Base-by-base conservation (phyloP, 1,284 basidiomycete genomes). In the Fomitopsis palustris region DNA sequence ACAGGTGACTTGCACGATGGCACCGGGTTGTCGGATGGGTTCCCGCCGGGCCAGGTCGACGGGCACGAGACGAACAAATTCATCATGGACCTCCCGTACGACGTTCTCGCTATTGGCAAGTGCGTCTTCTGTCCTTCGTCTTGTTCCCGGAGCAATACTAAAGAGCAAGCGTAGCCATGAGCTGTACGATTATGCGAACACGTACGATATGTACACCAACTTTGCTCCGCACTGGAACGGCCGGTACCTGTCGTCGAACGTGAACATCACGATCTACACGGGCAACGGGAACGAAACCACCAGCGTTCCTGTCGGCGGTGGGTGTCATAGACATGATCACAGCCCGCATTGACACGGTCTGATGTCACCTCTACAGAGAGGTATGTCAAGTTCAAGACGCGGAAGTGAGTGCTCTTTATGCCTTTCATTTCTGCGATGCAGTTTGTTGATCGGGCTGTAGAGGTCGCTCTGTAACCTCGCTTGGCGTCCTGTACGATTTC, bases 61-160 rank as follows among this genome's bases (percentile, higher is more conserved):
- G 89, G 78, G 19, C 89, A 90, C 62, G 86, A 86, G 85, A 77
- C 84, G 14, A 87, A 88, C 71, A 75, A 89, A 67, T 88, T 93
- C 72, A 81, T 96, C 64, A 77, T 84, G 31, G 75, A 85, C 64
- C 78, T 96, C 29, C 86, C 89, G 0, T 96, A 94, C 69, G 95
- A 96, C 69, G 67, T 94, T 8, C 83, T 95, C 66, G 77, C 91
- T 0, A 92, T 95, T 60, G 94, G 95, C 68, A 96, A 96, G 84
- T 87, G 65, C 55, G 84, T 74, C 14, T 16, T 43, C 38, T 19
- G 14, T 7, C 21, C 14, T 8, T 10, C 47, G 16, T 38, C 47
- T 38, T 10, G 33, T 17, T 25, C 35, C 27, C 23, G 39, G n/a
- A 45, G 39, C 8, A 55, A 53, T 56, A 37, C 27, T n/a, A n/a